Evolutionary conservation across 257 asterid genomes (phyloP).

Genomic region (Misopates orontium): DNA sequence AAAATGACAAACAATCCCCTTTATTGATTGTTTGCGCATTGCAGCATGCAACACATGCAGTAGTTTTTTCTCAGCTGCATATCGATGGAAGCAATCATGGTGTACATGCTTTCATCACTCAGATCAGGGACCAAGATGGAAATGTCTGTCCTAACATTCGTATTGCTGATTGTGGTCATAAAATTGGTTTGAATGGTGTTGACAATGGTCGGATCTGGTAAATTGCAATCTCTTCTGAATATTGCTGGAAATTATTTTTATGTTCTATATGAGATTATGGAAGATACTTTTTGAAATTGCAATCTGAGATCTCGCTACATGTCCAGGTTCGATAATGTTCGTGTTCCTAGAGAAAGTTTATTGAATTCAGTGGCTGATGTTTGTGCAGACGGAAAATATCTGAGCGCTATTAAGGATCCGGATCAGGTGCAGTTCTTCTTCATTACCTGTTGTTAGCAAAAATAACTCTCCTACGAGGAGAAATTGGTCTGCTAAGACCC

Average conservation of each 20-base stretch:
- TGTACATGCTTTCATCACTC: constrained; percentile 88
- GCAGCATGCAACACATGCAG: constrained; percentile 88
- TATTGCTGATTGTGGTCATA: constrained; percentile 89
- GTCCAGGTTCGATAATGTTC: constrained; percentile 92
- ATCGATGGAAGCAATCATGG: constrained; percentile 77
- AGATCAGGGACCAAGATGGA: constrained; percentile 82
- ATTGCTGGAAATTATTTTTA: too few relatives aligned
- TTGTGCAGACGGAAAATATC: constrained; percentile 74
- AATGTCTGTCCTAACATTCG: constrained; percentile 72
- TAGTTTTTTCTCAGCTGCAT: constrained; percentile 86
- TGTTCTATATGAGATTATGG: too few relatives aligned
- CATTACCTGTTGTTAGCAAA: constrained; percentile 16
- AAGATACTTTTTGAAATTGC: neutral
- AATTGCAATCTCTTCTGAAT: constrained; percentile 8
- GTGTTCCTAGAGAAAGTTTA: constrained; percentile 84
- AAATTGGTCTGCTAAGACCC: too few relatives aligned
- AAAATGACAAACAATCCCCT: constrained; percentile 18
- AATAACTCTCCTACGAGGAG: too few relatives aligned
- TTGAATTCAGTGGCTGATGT: constrained; percentile 95
- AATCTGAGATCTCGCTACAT: constrained; percentile 19
- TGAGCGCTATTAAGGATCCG: constrained; percentile 81
- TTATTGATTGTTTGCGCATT: constrained; percentile 23
- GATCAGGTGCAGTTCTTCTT: constrained; percentile 58
- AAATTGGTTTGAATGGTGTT: constrained; percentile 94
- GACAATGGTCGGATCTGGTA: constrained; percentile 95